A percentile compares a stretch with the other conserved stretches of the same genome.
phyloP scores from a whole-genome alignment of 2,329 filamentous ascomycete species.

The Aspergillus sp. region DNA sequence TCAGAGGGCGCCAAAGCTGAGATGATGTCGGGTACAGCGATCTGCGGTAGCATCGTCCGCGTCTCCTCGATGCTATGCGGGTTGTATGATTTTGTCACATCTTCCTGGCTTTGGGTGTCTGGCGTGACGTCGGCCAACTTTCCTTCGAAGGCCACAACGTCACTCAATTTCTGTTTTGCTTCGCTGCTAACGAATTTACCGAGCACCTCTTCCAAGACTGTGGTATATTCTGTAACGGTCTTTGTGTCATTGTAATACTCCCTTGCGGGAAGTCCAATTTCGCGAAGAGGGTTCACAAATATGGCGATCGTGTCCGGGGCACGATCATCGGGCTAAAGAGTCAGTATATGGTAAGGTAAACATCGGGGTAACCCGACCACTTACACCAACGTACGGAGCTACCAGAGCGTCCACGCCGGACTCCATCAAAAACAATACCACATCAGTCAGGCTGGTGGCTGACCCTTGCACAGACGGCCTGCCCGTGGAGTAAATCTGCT shows the following conservation, averaged over 20 bases:
- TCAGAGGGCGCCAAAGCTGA: constrained; percentile 50
- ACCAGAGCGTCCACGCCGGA: constrained; percentile 36
- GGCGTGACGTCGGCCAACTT: constrained; percentile 59
- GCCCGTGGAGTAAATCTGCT: constrained; percentile 43
- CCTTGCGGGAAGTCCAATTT: constrained; percentile 60
- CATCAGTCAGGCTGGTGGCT: constrained; percentile 31
- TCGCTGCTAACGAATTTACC: constrained; percentile 36
- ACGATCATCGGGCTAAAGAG: constrained; percentile 48
- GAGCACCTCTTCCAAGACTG: constrained; percentile 42
- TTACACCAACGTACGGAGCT: constrained; percentile 31
- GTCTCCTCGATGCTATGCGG: constrained; percentile 58
- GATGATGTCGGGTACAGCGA: constrained; percentile 55
- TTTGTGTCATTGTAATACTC: constrained; percentile 59
- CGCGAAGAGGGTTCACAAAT: constrained; percentile 43
- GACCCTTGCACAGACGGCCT: constrained; percentile 19
- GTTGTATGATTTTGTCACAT: constrained; percentile 67
- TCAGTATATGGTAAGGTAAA: constrained; percentile 3
- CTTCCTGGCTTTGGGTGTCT: constrained; percentile 56
- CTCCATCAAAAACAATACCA: constrained; percentile 36
- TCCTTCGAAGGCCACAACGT: constrained; percentile 59
- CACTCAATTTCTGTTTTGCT: constrained; percentile 27
- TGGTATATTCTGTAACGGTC: constrained; percentile 52
- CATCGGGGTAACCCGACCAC: constrained; percentile 7
- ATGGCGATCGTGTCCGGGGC: constrained; percentile 54
- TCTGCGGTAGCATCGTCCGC: constrained; percentile 53